Evolutionary conservation across 164 flowering plant genomes (phyloP).

Genomic region (Santalum album): DNA sequence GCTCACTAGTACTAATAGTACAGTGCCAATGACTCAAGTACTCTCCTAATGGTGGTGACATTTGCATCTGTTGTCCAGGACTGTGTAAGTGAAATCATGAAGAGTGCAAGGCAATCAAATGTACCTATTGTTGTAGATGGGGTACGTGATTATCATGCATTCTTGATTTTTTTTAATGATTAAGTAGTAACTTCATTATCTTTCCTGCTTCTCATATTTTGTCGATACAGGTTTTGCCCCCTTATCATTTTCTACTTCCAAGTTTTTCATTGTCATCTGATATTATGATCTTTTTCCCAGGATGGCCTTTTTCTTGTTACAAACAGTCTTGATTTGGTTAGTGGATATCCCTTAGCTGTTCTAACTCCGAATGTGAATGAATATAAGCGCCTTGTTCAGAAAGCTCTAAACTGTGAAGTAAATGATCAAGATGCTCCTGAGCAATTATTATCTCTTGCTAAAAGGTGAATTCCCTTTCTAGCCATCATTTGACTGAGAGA

Average conservation of each 20-base stretch:
- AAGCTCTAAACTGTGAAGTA: slow-evolving; percentile 67
- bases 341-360: slow-evolving; percentile 79
- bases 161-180: neutral
- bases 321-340: slow-evolving; percentile 60
- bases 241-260: neutral
- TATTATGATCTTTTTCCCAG: slow-evolving; percentile 30
- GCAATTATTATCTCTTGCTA: slow-evolving; percentile 63
- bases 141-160: slow-evolving; percentile 34
- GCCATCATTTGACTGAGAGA: no score
- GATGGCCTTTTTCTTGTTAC: slow-evolving; percentile 99
- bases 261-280: neutral
- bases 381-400: slow-evolving; percentile 85
- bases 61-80: slow-evolving; percentile 43
- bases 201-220: neutral
- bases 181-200: no score
- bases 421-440: slow-evolving; percentile 52
- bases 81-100: slow-evolving; percentile 79
- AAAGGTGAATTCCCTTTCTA: slow-evolving; percentile 33
- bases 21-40: neutral
- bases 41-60: neutral
- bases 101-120: slow-evolving; percentile 58
- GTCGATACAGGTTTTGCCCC: neutral
- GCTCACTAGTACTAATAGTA: neutral
- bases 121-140: slow-evolving; percentile 92
- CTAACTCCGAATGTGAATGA: slow-evolving; percentile 96